These are phyloP conservation scores for Jaltomata sinuosa DNA, from an alignment of 257 asterid genomes.

Conservation along the genomic window DNA sequence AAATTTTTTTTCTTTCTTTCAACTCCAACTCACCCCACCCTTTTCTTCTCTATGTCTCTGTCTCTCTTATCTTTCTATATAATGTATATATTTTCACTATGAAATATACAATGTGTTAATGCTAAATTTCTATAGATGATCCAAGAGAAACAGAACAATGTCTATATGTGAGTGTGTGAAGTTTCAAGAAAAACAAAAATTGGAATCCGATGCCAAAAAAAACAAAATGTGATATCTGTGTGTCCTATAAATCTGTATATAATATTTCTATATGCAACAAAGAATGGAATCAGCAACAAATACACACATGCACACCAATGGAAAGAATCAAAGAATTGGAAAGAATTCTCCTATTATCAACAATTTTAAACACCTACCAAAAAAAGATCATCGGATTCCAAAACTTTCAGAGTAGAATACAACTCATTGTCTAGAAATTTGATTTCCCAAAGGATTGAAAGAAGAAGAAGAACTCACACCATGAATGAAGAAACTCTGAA, in stretches of 20 bases:
- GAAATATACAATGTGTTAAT: neutral
- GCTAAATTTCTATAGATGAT: constrained; percentile 29
- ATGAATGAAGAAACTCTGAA: constrained; percentile 12
- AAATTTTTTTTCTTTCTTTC: constrained; percentile 13
- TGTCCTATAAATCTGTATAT: constrained; percentile 56
- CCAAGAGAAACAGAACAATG: constrained; percentile 57
- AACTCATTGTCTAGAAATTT: constrained; percentile 14
- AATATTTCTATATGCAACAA: constrained; percentile 55
- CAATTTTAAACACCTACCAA: constrained; percentile 36
- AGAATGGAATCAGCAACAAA: constrained; percentile 37
- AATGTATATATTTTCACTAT: neutral
- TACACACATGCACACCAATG: constrained; percentile 8
- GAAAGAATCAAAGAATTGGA: constrained; percentile 71
- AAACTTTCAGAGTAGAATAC: constrained; percentile 36
- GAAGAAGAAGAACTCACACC: constrained; percentile 15
- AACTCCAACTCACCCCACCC: constrained; percentile 43
- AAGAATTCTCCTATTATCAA: constrained; percentile 14
- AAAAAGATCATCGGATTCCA: constrained; percentile 87
- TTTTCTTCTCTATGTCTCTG: constrained; percentile 17
- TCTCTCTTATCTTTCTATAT: constrained; percentile 7
- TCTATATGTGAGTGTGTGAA: constrained; percentile 53
- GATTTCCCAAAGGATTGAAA: constrained; percentile 7
- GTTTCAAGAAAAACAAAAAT: constrained; percentile 32
- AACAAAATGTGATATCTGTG: constrained; percentile 18
- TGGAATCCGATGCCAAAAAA: constrained; percentile 92